Percentiles rank a stretch among this genome's conserved stretches.
phyloP scores from a whole-genome alignment of 192 early-diverging fungal genomes.

The Backusella macrospora region DNA sequence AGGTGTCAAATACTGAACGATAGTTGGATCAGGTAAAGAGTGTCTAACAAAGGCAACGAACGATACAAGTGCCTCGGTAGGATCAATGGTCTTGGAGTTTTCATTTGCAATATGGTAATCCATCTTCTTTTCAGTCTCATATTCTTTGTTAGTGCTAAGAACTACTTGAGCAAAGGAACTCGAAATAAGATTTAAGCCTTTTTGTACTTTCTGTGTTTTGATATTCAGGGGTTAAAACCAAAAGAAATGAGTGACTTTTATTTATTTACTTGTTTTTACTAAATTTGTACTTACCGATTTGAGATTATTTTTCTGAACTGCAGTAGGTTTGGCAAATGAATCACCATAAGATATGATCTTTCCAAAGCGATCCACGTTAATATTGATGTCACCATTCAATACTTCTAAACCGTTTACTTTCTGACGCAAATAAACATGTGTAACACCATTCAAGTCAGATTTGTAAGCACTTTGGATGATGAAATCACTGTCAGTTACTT shows the following conservation, averaged over 20 bases:
- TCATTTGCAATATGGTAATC: slow-evolving; percentile 14
- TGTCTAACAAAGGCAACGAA: slow-evolving; percentile 62
- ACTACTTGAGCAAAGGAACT: slow-evolving; percentile 18
- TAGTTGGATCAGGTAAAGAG: slow-evolving; percentile 46
- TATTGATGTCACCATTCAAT: slow-evolving; percentile 81
- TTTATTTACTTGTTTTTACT: not conserved
- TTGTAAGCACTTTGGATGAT: slow-evolving; percentile 70
- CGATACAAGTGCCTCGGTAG: slow-evolving; percentile 66
- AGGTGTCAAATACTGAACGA: slow-evolving; percentile 19
- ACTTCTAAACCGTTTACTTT: slow-evolving; percentile 69
- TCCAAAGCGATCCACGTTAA: slow-evolving; percentile 73
- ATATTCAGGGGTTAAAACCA: not conserved
- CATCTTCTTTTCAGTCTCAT: not conserved
- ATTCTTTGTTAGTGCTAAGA: not conserved
- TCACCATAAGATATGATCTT: slow-evolving; percentile 74
- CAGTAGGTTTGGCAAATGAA: slow-evolving; percentile 53
- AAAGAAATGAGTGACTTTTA: not conserved
- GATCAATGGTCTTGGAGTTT: slow-evolving; percentile 48
- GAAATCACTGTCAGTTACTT: slow-evolving; percentile 48
- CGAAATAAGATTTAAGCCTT: slow-evolving; percentile 9
- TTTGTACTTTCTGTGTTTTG: slow-evolving; percentile 3
- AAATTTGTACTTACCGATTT: slow-evolving; percentile 12
- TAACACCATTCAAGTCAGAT: slow-evolving; percentile 71
- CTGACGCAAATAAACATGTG: slow-evolving; percentile 88
- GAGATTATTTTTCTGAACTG: not conserved